These are phyloP conservation scores for Chaetomium globosum DNA, from an alignment of 2,329 filamentous ascomycete genomes.

Conservation along the genomic window DNA sequence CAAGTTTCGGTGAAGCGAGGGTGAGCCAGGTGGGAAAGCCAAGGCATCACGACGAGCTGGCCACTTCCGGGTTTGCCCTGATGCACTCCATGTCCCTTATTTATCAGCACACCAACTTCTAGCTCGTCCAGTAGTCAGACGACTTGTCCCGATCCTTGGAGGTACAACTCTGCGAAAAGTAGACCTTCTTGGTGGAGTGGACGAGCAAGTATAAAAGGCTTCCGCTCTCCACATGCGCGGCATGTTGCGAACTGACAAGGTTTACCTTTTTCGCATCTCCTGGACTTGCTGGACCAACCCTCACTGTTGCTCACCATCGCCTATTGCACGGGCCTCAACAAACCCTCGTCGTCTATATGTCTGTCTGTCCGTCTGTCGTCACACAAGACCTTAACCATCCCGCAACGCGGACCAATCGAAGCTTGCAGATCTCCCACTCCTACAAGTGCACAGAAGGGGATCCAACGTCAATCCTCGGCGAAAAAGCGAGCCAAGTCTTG, in stretches of 20 bases:
- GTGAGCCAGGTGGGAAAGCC: constrained; percentile 26
- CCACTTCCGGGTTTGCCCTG: constrained; percentile 11
- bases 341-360: constrained; percentile 1
- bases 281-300: neutral
- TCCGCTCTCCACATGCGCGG: constrained; percentile 11
- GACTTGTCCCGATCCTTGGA: constrained; percentile 21
- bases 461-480: neutral
- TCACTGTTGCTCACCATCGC: constrained; percentile 13
- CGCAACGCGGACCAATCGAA: constrained; percentile 4
- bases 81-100: constrained; percentile 13
- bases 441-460: neutral
- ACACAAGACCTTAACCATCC: constrained; percentile 11
- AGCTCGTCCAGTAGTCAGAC: constrained; percentile 36
- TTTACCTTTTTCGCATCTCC: neutral
- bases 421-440: constrained; percentile 1
- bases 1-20: constrained; percentile 34
- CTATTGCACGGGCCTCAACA: neutral
- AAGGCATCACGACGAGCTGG: constrained; percentile 8
- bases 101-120: constrained; percentile 38
- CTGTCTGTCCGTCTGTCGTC: neutral
- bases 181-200: neutral
- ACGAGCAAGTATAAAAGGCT: constrained; percentile 13
- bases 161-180: neutral
- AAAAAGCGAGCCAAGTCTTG: constrained; percentile 1
- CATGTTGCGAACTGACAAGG: neutral